Evolutionary conservation across 1,139 yeast genomes (phyloP).

Genomic region (Kodamaea anthophila): DNA sequence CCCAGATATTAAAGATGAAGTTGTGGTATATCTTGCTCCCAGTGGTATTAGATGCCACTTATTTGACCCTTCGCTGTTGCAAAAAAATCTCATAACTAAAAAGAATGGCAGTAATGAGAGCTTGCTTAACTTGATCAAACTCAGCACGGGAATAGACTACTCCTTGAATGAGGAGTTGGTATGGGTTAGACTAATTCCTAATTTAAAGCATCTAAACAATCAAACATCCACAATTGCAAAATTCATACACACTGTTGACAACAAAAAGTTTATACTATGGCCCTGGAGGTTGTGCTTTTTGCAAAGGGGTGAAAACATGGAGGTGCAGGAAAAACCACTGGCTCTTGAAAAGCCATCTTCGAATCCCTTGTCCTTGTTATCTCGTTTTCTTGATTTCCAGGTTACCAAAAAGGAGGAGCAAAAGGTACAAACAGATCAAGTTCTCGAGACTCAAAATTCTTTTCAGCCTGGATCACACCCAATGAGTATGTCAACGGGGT

Average conservation of each 20-base stretch:
- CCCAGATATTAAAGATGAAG: slow-evolving; percentile 11
- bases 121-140: slow-evolving; percentile 41
- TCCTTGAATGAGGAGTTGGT: slow-evolving; percentile 15
- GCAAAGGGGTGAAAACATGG: slow-evolving; percentile 36
- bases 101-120: slow-evolving; percentile 20
- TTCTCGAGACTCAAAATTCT: neutral
- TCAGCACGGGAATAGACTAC: slow-evolving; percentile 49
- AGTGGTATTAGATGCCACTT: slow-evolving; percentile 69
- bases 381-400: slow-evolving; percentile 31
- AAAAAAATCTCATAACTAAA: slow-evolving; percentile 33
- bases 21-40: slow-evolving; percentile 63
- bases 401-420: slow-evolving; percentile 5
- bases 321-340: slow-evolving; percentile 1
- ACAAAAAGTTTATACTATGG: slow-evolving; percentile 61
- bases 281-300: slow-evolving; percentile 60
- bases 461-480: slow-evolving; percentile 6
- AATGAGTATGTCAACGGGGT: slow-evolving; percentile 3
- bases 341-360: neutral
- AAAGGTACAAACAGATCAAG: slow-evolving; percentile 1
- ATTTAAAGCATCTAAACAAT: slow-evolving; percentile 60
- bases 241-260: slow-evolving; percentile 46
- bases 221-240: slow-evolving; percentile 59
- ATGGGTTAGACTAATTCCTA: slow-evolving; percentile 68
- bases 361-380: slow-evolving; percentile 31
- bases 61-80: slow-evolving; percentile 41